Evolutionary conservation across 1,284 basidiomycete genomes (phyloP).

Genomic region (Tilletia horrida): DNA sequence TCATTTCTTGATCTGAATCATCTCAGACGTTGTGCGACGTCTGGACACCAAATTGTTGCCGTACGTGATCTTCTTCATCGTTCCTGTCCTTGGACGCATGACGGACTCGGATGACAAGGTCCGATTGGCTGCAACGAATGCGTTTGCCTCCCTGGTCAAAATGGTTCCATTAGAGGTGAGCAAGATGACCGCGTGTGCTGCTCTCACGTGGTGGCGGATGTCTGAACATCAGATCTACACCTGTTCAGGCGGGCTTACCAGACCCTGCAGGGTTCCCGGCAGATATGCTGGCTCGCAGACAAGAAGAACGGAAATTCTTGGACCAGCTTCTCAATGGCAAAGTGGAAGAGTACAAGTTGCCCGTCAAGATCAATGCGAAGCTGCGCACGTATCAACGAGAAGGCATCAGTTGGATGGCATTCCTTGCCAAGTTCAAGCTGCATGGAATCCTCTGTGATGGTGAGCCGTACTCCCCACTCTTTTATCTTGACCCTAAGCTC

Average conservation of each 20-base stretch:
- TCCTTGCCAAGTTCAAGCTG: conserved; percentile 76
- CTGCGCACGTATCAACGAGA: conserved; percentile 96
- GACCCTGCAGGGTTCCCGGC: conserved; percentile 89
- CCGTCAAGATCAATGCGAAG: conserved; percentile 85
- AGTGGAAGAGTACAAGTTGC: conserved; percentile 84
- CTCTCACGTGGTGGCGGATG: conserved; percentile 4
- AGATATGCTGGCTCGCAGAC: conserved; percentile 71
- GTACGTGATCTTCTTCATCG: conserved; percentile 94
- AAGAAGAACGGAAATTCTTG: conserved; percentile 85
- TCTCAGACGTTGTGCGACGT: conserved; percentile 85
- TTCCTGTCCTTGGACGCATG: conserved; percentile 95
- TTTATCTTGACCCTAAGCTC: conserved; percentile 58
- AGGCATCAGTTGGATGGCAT: conserved; percentile 97
- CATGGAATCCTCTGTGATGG: conserved; percentile 96
- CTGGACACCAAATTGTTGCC: conserved; percentile 92
- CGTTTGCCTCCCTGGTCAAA: conserved; percentile 96
- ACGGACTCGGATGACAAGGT: conserved; percentile 89
- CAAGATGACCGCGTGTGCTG: neutral
- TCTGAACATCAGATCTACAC: neutral
- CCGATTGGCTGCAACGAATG: conserved; percentile 87
- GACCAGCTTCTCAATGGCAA: conserved; percentile 77
- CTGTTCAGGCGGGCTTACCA: conserved; percentile 70
- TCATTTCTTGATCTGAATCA: conserved; percentile 55
- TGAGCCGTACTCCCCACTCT: conserved; percentile 10
- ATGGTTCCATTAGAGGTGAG: conserved; percentile 87